Evolutionary conservation across 2,329 filamentous ascomycete genomes (phyloP).

Genomic region (Zymoseptoria passerinii): DNA sequence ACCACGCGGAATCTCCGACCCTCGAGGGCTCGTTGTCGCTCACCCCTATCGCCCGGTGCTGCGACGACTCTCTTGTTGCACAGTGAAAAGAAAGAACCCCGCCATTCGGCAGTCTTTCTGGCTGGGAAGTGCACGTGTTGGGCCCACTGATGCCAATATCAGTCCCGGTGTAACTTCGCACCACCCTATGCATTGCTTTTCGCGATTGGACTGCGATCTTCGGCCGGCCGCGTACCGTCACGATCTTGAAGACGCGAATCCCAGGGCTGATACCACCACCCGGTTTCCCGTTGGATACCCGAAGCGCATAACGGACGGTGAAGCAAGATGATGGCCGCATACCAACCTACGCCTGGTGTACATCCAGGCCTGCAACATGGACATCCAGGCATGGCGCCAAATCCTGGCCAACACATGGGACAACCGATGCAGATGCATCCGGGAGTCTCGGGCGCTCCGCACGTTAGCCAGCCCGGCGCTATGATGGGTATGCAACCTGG

Average conservation of each 20-base stretch:
- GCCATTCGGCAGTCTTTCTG: not conserved
- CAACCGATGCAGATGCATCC: constrained; percentile 62
- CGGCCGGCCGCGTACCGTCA: constrained; percentile 18
- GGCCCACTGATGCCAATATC: constrained; percentile 3
- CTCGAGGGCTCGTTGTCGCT: not conserved
- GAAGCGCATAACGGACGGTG: constrained; percentile 7
- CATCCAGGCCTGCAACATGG: constrained; percentile 60
- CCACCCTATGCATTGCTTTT: constrained; percentile 24
- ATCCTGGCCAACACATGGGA: constrained; percentile 60
- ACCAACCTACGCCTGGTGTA: constrained; percentile 59
- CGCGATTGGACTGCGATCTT: constrained; percentile 16
- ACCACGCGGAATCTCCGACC: not conserved
- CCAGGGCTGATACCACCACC: not conserved
- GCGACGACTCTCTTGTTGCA: not conserved
- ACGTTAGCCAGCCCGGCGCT: constrained; percentile 60
- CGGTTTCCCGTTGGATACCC: not conserved
- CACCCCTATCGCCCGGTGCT: not conserved
- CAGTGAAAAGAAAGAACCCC: not conserved
- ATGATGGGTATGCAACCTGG: constrained; percentile 75
- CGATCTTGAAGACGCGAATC: not conserved
- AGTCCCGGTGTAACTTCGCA: constrained; percentile 2
- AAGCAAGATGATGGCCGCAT: constrained; percentile 61
- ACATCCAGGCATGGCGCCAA: constrained; percentile 57
- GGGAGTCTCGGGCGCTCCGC: constrained; percentile 62
- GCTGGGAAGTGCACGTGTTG: constrained; percentile 12